Percentiles rank a stretch among this genome's conserved stretches.
These are phyloP conservation scores for Solanum commersonii DNA, from an alignment of 257 asterid species.

Conservation along the genomic window DNA sequence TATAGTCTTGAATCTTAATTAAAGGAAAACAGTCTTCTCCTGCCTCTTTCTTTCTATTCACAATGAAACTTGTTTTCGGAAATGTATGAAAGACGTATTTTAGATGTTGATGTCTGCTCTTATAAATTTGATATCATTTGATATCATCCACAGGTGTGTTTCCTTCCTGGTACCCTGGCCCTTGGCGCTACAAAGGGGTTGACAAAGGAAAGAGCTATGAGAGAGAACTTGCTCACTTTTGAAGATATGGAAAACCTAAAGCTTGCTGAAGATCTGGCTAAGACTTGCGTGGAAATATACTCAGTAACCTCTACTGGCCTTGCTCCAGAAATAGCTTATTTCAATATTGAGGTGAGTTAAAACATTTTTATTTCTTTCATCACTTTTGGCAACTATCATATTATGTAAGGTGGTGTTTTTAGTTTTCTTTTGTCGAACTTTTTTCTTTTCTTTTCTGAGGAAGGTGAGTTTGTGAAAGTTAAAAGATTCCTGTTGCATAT, in stretches of 20 bases:
- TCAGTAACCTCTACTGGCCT: conserved; percentile 86
- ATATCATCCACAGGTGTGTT: conserved; percentile 59
- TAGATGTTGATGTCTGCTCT: neutral
- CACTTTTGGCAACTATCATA: neutral
- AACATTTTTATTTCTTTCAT: neutral
- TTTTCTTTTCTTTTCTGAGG: neutral
- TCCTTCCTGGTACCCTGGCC: conserved; percentile 95
- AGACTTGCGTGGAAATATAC: conserved; percentile 83
- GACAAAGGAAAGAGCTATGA: conserved; percentile 66
- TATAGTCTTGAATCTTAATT: neutral
- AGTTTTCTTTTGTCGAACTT: neutral
- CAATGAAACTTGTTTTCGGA: neutral
- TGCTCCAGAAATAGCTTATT: conserved; percentile 92
- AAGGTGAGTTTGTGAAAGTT: neutral
- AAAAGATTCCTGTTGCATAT: neutral
- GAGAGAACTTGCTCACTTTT: conserved; percentile 56
- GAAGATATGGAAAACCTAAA: conserved; percentile 85
- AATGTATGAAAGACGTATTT: neutral
- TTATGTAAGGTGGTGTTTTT: neutral
- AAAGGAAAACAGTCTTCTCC: neutral
- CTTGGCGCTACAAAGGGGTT: conserved; percentile 94
- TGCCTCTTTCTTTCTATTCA: neutral
- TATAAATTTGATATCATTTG: neutral
- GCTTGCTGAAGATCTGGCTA: conserved; percentile 90
- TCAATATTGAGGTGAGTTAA: conserved; percentile 57